Evolutionary conservation across 73 alveolate genomes (phyloP), one percentile per base, ranked within the genome.

Genomic region (Paramecium octaurelia): DNA sequence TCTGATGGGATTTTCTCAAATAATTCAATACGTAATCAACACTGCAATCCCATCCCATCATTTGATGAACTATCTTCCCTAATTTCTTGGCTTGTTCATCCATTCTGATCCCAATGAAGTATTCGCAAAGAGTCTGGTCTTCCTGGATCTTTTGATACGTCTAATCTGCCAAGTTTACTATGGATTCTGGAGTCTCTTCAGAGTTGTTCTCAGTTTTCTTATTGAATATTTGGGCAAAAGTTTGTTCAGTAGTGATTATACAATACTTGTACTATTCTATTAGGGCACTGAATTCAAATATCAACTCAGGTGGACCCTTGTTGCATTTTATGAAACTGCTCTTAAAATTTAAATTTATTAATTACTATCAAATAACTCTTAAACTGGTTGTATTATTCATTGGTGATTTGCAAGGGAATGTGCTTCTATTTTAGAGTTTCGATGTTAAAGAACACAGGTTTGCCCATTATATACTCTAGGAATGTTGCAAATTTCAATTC

Each of bases 31-130:
- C 46, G 27, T 80, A 27, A 44, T 80, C 91, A 2, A 31, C 46
- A 42, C 57, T 48, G 12, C 43, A 42, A 80, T 48, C 91, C 91
- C 91, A 80, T 31, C 91, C 75, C 91, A 80, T 80, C 75, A 80
- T 44, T 20, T 80, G 8, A 24, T 80, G 43, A 2, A 80, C 57
- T 23, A 80, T 80, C 46, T 11, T 80, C 44, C 91, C 91, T 80
- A 80, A 80, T 48, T 80, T 80, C 35, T 80, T 42, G 11, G 91
- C 91, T 23, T 80, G 14, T 42, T 80, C 70, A 20, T 80, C 91
- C 70, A 80, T 44, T 27, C 31, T 1, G 1, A 48, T 80, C 14
- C 91, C 91, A 4, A 31, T 31, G 10, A 80, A 80, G 21, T 44
- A 80, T 23, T 34, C 91, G 20, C 46, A 24, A 20, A 80, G 29